phyloP scores from a whole-genome alignment of 345 rosid species.

The Camelina laxa region DNA sequence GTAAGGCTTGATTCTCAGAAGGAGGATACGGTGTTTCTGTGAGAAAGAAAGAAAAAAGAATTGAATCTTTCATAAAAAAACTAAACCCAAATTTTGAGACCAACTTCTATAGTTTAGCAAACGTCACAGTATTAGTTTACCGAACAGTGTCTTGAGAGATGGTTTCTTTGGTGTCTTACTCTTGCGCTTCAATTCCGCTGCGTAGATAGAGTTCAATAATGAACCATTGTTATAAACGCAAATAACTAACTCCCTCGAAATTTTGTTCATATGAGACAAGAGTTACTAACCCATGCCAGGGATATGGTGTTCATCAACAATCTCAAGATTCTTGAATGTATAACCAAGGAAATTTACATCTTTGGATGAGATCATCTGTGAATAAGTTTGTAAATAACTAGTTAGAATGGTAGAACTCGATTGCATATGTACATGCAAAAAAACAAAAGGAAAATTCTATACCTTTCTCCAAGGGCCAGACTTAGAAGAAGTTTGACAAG shows the following conservation, averaged over 20 bases:
- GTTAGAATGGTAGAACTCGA: slow-evolving; percentile 4
- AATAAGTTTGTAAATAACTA: neutral
- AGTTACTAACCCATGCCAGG: slow-evolving; percentile 71
- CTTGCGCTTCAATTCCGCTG: slow-evolving; percentile 58
- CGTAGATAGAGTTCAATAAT: neutral
- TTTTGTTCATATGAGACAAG: neutral
- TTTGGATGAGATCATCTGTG: slow-evolving; percentile 83
- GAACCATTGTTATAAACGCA: slow-evolving; percentile 27
- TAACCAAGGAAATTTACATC: slow-evolving; percentile 80
- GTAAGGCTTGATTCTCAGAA: slow-evolving; percentile 42
- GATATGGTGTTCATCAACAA: slow-evolving; percentile 73
- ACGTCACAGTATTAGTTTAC: slow-evolving; percentile 28
- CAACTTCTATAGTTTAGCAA: neutral
- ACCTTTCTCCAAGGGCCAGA: slow-evolving; percentile 74
- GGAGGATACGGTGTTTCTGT: slow-evolving; percentile 48
- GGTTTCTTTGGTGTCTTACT: slow-evolving; percentile 53
- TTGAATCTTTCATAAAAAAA: neutral
- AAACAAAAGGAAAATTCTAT: neutral
- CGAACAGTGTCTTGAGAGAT: slow-evolving; percentile 56
- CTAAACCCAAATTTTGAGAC: slow-evolving; percentile 1
- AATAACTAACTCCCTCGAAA: neutral
- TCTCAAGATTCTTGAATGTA: slow-evolving; percentile 80
- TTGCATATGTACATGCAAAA: neutral
- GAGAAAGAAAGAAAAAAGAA: neutral
- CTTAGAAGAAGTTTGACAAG: slow-evolving; percentile 47